Evolutionary conservation across 1,139 yeast genomes (phyloP), one percentile per base, ranked within the genome.

Genomic region (Debaryomyces nepalensis): DNA sequence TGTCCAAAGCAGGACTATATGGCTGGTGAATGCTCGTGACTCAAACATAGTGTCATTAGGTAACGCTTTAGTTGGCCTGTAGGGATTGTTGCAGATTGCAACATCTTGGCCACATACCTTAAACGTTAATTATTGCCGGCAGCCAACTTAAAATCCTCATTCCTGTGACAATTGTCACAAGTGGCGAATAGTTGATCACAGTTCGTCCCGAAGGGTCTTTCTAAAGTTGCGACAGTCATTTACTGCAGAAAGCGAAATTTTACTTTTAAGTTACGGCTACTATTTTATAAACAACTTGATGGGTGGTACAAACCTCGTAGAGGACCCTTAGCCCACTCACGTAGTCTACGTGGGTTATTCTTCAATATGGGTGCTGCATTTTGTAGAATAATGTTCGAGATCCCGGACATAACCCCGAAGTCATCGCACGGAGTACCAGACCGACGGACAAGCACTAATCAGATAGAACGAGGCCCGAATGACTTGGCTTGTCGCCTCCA

Each of bases 141-240:
- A 29, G 21, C 20, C 18, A 29, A 29, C 22, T 29, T 29, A 29
- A 29, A 29, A 16, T 29, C 7, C 8, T 6, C 18, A 10, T 4
- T 7, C 10, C 11, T n/a, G 21, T 10, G 31, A 14, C 22, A 5
- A 29, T 18, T 2, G 21, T 29, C 8, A 16, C 21, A 8, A 16
- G 4, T 2, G 7, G 11, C 11, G 9, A 16, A 21, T 29, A 4
- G n/a, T 16, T 15, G 32, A 16, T 29, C 18, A 29, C 32, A 29
- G 18, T 29, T 29, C 18, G 32, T 21, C 15, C 12, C 32, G 15
- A 14, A 10, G 16, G 19, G 32, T 3, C 9, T 16, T 14, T 29
- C 32, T 29, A 29, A n/a, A 29, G 32, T 29, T 29, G 32, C 32
- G 32, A n/a, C 19, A 29, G 32, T 29, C 32, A 29, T 29, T 18